Evolutionary conservation across 345 rosid genomes (phyloP).

Genomic region (Populus euphratica): DNA sequence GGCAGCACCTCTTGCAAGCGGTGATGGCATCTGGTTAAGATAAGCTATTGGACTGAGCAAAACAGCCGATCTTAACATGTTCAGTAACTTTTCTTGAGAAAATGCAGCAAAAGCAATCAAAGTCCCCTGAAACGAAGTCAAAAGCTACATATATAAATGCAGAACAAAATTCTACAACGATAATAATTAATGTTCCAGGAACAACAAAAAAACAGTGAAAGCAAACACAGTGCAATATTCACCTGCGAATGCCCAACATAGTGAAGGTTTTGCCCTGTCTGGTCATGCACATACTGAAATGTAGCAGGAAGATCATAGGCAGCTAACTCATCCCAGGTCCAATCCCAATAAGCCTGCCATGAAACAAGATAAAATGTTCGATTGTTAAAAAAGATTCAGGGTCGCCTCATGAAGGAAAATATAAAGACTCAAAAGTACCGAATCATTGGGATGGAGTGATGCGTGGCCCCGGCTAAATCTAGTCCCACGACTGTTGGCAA

Average conservation of each 20-base stretch:
- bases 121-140: constrained; percentile 32
- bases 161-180: not conserved
- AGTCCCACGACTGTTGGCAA: constrained; percentile 43
- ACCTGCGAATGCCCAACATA: constrained; percentile 34
- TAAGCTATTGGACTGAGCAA: constrained; percentile 46
- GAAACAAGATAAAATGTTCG: not conserved
- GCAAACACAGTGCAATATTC: not conserved
- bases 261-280: constrained; percentile 30
- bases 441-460: constrained; percentile 26
- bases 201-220: not conserved
- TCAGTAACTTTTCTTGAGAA: constrained; percentile 27
- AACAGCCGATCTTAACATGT: constrained; percentile 36
- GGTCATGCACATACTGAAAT: constrained; percentile 19
- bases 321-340: constrained; percentile 33
- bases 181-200: no score
- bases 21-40: constrained; percentile 27
- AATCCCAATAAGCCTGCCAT: constrained; percentile 31
- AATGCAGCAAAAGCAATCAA: constrained; percentile 42
- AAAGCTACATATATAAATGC: not conserved
- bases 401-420: not conserved
- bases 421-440: not conserved
- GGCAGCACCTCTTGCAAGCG: constrained; percentile 22
- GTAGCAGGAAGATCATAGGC: constrained; percentile 29
- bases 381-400: not conserved
- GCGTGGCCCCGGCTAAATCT: constrained; percentile 32